Conservation (phyloP, 1,284 basidiomycete genomes). For the Ustilago nuda region DNA sequence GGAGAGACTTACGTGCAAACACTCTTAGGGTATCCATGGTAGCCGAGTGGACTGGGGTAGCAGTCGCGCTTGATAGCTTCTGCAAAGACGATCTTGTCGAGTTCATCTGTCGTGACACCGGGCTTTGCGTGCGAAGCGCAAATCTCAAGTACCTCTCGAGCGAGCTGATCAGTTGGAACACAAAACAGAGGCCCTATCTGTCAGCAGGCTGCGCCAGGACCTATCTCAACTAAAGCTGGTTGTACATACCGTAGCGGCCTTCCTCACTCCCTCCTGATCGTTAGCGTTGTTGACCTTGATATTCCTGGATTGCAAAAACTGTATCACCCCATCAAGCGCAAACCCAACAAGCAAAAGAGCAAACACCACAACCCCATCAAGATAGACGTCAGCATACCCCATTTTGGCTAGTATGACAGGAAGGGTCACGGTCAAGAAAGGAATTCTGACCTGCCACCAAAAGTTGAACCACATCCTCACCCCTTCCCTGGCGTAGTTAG, state of each 20-base stretch:
- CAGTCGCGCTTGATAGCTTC: constrained; percentile 89
- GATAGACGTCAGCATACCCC: constrained; percentile 25
- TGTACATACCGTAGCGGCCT: constrained; percentile 51
- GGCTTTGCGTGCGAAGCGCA: constrained; percentile 85
- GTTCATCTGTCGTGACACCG: constrained; percentile 92
- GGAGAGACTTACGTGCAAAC: constrained; percentile 78
- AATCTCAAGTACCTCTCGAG: constrained; percentile 89
- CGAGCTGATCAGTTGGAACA: constrained; percentile 74
- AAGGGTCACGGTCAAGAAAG: constrained; percentile 39
- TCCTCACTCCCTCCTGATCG: constrained; percentile 65
- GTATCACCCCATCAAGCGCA: constrained; percentile 35
- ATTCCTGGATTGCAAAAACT: constrained; percentile 62
- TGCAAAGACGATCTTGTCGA: constrained; percentile 92
- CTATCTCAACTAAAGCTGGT: neutral
- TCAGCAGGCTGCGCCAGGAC: neutral
- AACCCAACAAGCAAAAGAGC: constrained; percentile 40
- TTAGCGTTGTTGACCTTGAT: constrained; percentile 61
- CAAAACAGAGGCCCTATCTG: neutral
- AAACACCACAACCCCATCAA: constrained; percentile 19
- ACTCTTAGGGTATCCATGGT: constrained; percentile 92
- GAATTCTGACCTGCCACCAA: constrained; percentile 59
- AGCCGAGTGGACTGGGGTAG: constrained; percentile 94
- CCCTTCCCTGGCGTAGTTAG: constrained; percentile 68
- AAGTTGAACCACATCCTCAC: constrained; percentile 56
- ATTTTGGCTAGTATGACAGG: constrained; percentile 11